phyloP scores from a whole-genome alignment of 345 rosid species.

The Litchi chinensis region DNA sequence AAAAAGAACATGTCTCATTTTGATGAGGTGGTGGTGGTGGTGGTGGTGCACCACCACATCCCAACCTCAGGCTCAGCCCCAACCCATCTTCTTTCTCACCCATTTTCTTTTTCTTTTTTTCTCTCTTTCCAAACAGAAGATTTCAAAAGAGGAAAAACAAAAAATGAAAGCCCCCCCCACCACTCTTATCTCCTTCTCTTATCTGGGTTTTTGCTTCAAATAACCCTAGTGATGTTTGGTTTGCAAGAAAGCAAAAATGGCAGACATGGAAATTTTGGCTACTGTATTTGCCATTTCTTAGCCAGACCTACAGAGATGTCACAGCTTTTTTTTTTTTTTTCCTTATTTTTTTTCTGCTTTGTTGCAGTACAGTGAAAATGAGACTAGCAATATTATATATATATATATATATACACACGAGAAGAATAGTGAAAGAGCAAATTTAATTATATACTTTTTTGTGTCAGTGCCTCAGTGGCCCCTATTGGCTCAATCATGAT shows the following conservation, averaged over 20 bases:
- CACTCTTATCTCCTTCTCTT: neutral
- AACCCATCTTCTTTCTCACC: constrained; percentile 56
- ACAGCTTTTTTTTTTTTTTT: constrained; percentile 26
- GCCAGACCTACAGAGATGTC: constrained; percentile 33
- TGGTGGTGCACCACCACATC: constrained; percentile 22
- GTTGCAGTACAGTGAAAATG: constrained; percentile 41
- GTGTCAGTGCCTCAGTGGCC: constrained; percentile 61
- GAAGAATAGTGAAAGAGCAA: constrained; percentile 42
- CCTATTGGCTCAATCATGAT: constrained; percentile 55
- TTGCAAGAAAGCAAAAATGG: constrained; percentile 27
- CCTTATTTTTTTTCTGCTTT: constrained; percentile 18
- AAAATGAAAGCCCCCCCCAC: neutral
- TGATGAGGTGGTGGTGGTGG: neutral
- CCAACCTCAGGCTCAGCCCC: constrained; percentile 62
- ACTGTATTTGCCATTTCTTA: constrained; percentile 10
- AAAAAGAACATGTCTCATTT: constrained; percentile 7
- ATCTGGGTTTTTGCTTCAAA: constrained; percentile 20
- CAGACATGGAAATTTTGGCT: constrained; percentile 19
- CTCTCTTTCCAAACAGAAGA: neutral
- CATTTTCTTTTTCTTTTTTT: constrained; percentile 35
- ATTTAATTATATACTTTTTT: constrained; percentile 54
- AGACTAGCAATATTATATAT: constrained; percentile 47
- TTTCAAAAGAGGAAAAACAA: neutral
- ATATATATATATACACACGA: constrained; percentile 26
- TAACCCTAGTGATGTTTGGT: constrained; percentile 19